Base-by-base conservation (phyloP, 768 basidiomycete species). In the Sarcodon sp. region DNA sequence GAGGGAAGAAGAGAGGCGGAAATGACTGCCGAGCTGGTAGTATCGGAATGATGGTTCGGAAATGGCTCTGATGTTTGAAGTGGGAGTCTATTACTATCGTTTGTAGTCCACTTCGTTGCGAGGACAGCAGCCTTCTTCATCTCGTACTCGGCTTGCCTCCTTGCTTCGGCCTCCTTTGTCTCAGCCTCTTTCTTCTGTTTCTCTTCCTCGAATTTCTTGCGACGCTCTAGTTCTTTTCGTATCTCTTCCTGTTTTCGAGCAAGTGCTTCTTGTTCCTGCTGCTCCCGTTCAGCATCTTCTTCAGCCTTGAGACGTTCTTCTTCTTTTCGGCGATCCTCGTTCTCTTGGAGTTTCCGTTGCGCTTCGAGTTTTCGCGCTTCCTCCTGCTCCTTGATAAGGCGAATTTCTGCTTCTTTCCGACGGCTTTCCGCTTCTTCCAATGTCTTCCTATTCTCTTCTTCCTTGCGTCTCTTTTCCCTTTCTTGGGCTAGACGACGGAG, bases 391-490 rank as follows among this genome's bases (percentile, higher is more conserved):
- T 46, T 45, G 43, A 45, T 48, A 18, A 45, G 32, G 34, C 39
- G 6, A 12, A n/a, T 8, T 33, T 47, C 48, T 9, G 33, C 45
- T 21, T 50, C 47, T 21, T 33, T 16, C 33, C 37, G n/a, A 35
- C 34, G 44, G 10, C 41, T 41, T 51, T 27, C 41, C 41, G 43
- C 35, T 18, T 21, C 35, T 47, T 44, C 34, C 27, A 1, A 27
- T 27, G 44, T 46, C 4, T 15, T 35, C n/a, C 27, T 16, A 38
- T 47, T 44, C 33, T 35, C 44, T 45, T 38, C 48, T 46, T 47
- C 45, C 58, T 50, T 57, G 44, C 32, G 27, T 41, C 33, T 32
- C 46, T 38, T 44, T 43, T 27, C 10, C 21, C 12, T 31, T 41
- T 27, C 15, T 18, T 45, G 44, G 32, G 34, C 34, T 44, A 45